Percentiles rank a stretch among this genome's conserved stretches.
Conservation (phyloP, 345 rosid genomes). For the Barbarea vulgaris region DNA sequence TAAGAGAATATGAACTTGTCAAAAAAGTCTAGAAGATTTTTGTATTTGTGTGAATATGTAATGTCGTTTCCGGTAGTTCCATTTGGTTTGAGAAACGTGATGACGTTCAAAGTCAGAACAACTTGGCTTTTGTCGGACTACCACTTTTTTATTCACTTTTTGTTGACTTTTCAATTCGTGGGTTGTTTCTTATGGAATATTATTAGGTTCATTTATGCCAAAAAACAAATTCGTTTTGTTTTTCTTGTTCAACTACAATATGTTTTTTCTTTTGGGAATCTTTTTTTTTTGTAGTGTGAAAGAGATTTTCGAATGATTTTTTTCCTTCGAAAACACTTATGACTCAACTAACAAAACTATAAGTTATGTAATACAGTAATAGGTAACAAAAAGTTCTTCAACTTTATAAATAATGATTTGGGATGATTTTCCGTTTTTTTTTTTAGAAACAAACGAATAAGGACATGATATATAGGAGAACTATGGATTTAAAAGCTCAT, state of each 20-base stretch:
- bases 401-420: background rate
- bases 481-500: background rate
- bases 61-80: slow-evolving; percentile 14
- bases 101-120: slow-evolving; percentile 33
- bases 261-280: background rate
- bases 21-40: slow-evolving; percentile 29
- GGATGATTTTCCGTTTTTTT: background rate
- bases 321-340: background rate
- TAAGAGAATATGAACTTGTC: slow-evolving; percentile 7
- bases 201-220: background rate
- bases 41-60: slow-evolving; percentile 22
- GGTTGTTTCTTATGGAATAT: background rate
- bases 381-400: background rate
- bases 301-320: background rate
- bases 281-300: background rate
- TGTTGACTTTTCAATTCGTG: slow-evolving; percentile 40
- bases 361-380: background rate
- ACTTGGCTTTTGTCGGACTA: slow-evolving; percentile 35
- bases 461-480: too few species aligned
- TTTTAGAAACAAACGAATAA: background rate
- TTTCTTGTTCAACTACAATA: slow-evolving; percentile 18
- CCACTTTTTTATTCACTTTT: slow-evolving; percentile 21
- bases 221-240: background rate
- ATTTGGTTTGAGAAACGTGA: slow-evolving; percentile 20
- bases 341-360: background rate